Base-by-base conservation (phyloP, 2,329 filamentous ascomycete genomes). In the Diaporthe sp. region DNA sequence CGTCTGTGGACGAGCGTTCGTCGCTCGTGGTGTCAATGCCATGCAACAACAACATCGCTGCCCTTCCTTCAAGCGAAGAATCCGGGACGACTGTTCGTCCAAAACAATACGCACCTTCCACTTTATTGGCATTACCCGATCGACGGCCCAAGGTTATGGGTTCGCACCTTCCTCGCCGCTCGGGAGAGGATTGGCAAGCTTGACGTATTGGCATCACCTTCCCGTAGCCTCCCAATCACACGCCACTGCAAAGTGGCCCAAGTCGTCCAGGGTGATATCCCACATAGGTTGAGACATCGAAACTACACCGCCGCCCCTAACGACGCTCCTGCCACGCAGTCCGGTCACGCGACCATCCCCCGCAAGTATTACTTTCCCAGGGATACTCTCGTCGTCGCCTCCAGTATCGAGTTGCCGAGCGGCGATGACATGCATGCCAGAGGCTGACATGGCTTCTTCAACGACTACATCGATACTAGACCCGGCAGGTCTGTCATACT, bases 281-380 rank as follows among this genome's bases (percentile, higher is more conserved):
- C 84, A 85, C 19, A 80, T 81, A 4, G 83, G 83, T 47, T 81
- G 80, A 47, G 78, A 80, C 57, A 86, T 78, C 1, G 80, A 78
- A 2, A 86, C 77, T 28, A 81, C 50, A 12, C 75, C 73, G 19
- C 82, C 82, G 1, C 75, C 74, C 2, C 12, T 70, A 8, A 85
- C 80, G 30, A 78, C 67, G 54, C 77, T 79, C 66, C 77, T 77
- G 33, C 76, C 76, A 38, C 78, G 80, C 17, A 83, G 78, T 0
- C 80, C 82, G 1, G 66, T 75, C 10, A 81, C 57, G 25, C 80
- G 79, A 33, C 79, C 78, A 13, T 78, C 77, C 8, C 80, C 79
- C 4, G 79, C 78, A 22, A 81, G 75, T 9, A 81, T 74, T 8
- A 79, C 70, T 13, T 68, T 75, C 9, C 33, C 19, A 19, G 33